phyloP scores from a whole-genome alignment of 441 rosid genomes.

The Arabidopsis lyrata region DNA sequence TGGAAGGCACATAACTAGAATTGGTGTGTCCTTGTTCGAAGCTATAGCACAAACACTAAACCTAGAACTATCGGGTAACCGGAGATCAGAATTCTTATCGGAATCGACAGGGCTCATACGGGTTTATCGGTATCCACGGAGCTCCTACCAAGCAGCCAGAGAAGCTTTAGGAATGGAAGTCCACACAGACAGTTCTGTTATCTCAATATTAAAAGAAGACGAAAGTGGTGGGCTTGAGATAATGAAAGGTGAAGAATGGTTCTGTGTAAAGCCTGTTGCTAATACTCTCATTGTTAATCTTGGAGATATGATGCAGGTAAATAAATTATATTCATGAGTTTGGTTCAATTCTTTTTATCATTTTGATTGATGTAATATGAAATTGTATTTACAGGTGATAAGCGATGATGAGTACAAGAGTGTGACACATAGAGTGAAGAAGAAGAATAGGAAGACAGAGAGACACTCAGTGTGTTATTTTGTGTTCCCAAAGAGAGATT shows the following conservation, averaged over 20 bases:
- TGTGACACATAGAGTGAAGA: conserved; percentile 69
- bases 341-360: background rate
- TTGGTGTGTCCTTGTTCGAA: conserved; percentile 56
- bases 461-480: conserved; percentile 80
- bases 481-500: conserved; percentile 67
- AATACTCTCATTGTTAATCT: conserved; percentile 63
- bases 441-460: conserved; percentile 46
- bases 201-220: conserved; percentile 67
- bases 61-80: conserved; percentile 44
- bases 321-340: background rate
- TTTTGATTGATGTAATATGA: background rate
- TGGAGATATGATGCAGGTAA: conserved; percentile 93
- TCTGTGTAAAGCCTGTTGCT: conserved; percentile 55
- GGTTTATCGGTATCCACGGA: conserved; percentile 64
- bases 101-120: conserved; percentile 65
- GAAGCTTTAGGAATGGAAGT: conserved; percentile 59
- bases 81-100: conserved; percentile 47
- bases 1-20: conserved; percentile 62
- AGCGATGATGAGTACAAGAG: conserved; percentile 72
- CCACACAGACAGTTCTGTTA: conserved; percentile 83
- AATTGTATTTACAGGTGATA: conserved; percentile 53
- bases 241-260: conserved; percentile 65
- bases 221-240: conserved; percentile 71
- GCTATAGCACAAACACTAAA: conserved; percentile 56
- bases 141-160: conserved; percentile 8